Conservation (phyloP, 352 stramenopile species). For the Phytopythium aichiense region DNA sequence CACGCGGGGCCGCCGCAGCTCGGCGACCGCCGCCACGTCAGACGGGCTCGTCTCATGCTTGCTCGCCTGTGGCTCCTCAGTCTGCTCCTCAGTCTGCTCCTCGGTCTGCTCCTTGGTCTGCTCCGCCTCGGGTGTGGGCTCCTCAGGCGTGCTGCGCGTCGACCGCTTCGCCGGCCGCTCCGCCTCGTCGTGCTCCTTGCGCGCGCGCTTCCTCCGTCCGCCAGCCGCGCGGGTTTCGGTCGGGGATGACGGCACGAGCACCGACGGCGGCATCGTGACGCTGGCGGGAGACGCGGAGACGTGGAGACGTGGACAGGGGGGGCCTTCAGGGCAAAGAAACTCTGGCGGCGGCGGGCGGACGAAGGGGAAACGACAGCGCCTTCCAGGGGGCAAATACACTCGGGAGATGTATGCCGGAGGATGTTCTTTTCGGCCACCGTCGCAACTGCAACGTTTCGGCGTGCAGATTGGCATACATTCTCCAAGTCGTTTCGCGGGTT, state of each 20-base stretch:
- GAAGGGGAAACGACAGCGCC: not conserved
- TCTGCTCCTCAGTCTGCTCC: not conserved
- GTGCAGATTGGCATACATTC: conserved; percentile 23
- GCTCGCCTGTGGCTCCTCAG: not conserved
- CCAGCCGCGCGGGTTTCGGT: not conserved
- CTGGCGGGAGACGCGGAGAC: conserved; percentile 7
- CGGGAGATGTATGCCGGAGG: not conserved
- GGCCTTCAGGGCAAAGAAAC: too few species aligned
- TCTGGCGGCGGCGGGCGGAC: not conserved
- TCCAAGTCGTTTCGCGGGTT: conserved; percentile 14
- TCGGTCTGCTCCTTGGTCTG: not conserved
- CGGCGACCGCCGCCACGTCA: conserved; percentile 13
- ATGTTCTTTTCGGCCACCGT: not conserved
- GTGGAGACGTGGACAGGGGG: not conserved
- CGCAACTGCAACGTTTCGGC: not conserved
- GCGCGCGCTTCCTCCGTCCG: not conserved
- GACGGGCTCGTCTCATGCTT: conserved; percentile 14
- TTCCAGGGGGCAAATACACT: not conserved
- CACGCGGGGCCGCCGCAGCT: conserved; percentile 5
- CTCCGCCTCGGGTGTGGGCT: not conserved
- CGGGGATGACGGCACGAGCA: not conserved
- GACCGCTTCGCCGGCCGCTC: not conserved
- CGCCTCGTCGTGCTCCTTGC: not conserved
- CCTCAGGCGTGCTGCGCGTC: not conserved
- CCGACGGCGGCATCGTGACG: conserved; percentile 7